Conservation (phyloP, 129 eudicot species). For the Rutidosis leptorrhynchoides region DNA sequence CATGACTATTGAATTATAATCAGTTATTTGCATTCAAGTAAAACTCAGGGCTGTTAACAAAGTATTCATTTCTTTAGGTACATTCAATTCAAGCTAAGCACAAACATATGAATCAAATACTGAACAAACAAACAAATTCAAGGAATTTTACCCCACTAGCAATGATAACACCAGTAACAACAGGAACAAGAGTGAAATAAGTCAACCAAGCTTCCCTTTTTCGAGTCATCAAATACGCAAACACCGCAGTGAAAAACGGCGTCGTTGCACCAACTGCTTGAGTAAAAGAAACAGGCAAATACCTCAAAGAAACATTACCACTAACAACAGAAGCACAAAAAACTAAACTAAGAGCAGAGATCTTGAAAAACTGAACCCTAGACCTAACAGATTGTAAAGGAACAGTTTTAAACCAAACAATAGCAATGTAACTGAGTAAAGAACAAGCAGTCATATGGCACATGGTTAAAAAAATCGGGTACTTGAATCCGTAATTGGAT, state of each 20-base stretch:
- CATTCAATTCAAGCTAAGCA: background rate
- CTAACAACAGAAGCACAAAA: constrained; percentile 52
- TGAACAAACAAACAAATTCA: background rate
- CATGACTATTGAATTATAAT: background rate
- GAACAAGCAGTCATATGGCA: constrained; percentile 45
- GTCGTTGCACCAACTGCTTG: constrained; percentile 50
- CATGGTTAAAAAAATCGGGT: constrained; percentile 44
- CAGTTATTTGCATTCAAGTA: background rate
- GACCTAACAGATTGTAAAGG: constrained; percentile 41
- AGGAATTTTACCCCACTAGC: constrained; percentile 40
- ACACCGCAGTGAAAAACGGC: constrained; percentile 47
- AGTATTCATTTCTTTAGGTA: background rate
- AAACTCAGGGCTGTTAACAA: background rate
- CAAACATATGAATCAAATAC: too few species aligned
- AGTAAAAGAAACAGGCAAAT: constrained; percentile 42
- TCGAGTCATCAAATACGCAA: constrained; percentile 41
- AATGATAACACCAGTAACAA: constrained; percentile 39
- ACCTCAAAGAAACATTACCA: constrained; percentile 48
- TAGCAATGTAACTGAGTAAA: constrained; percentile 39
- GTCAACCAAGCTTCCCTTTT: constrained; percentile 42
- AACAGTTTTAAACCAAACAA: constrained; percentile 38
- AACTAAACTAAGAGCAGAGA: constrained; percentile 37
- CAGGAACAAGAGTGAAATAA: constrained; percentile 39
- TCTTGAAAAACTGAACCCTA: constrained; percentile 41
- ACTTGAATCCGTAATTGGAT: constrained; percentile 43